Evolutionary conservation across 1,284 basidiomycete genomes (phyloP), one percentile per base, ranked within the genome.

Genomic region (Cystobasidium pallidum): DNA sequence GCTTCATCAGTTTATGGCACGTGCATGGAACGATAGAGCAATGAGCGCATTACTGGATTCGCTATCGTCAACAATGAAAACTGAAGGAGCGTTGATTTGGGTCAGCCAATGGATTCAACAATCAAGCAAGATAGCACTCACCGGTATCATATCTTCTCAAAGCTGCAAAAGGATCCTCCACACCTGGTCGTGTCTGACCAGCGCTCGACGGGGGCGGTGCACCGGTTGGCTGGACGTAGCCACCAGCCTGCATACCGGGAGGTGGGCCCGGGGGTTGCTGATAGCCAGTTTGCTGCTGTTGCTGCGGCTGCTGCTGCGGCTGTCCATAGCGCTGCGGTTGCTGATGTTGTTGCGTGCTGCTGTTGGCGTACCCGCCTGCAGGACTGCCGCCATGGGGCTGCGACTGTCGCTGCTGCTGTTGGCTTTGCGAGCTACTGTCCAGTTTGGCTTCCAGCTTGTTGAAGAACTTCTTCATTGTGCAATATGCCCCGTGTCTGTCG

Each of bases 111-210:
- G 41, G 41, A 19, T 10, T 7, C 70, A 54, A 19, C 32, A 49
- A n/a, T 36, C 19, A 39, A 4, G 24, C n/a, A 24, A 1, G 47
- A 17, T 19, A 21, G 11, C 39, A 58, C 68, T 10, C 30, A 64
- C 62, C 62, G 26, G 75, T 76, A 64, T 76, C 75, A 62, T 73
- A 76, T 57, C 75, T 62, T 64, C 72, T 74, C 15, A 76, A 41
- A 52, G 73, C 73, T 19, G 75, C 74, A 41, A 76, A 66, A 19
- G 73, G 75, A 55, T 75, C 74, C 58, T 76, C 75, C 19, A 49
- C 62, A 43, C 73, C 73, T 2, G 66, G 32, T 26, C 67, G 52
- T 30, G 66, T 21, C 57, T 55, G 45, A n/a, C 41, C n/a, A 59
- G 55, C n/a, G 8, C 54, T 21, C 28, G 47, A 19, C 4, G 71